phyloP scores from a whole-genome alignment of 2,329 filamentous ascomycete species.

The Paraphoma sp. region DNA sequence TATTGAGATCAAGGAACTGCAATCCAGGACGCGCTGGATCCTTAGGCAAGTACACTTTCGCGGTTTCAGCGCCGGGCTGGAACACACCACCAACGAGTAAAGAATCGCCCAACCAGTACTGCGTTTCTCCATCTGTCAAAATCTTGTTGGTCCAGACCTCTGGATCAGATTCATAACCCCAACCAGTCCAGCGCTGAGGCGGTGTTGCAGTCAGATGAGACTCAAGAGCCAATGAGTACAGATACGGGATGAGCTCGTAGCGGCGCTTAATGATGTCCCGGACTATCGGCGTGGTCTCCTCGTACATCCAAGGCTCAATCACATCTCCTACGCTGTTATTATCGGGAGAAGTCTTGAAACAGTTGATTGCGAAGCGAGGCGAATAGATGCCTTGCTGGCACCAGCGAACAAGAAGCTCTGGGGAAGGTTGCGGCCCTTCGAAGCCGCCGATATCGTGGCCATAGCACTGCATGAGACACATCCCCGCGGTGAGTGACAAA shows the following conservation, averaged over 20 bases:
- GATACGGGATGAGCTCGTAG: slow-evolving; percentile 75
- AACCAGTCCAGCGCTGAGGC: slow-evolving; percentile 75
- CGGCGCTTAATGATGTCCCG: slow-evolving; percentile 71
- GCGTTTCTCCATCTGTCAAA: slow-evolving; percentile 69
- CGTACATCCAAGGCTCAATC: slow-evolving; percentile 81
- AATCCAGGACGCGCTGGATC: slow-evolving; percentile 50
- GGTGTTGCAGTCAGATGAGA: slow-evolving; percentile 68
- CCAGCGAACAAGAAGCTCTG: slow-evolving; percentile 76
- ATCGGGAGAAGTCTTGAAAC: slow-evolving; percentile 73
- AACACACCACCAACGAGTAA: slow-evolving; percentile 73
- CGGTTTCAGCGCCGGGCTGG: slow-evolving; percentile 61
- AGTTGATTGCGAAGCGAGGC: slow-evolving; percentile 77
- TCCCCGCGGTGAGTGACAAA: slow-evolving; percentile 70
- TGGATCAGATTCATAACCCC: slow-evolving; percentile 72
- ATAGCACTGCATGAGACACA: slow-evolving; percentile 72
- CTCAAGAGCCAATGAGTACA: slow-evolving; percentile 69
- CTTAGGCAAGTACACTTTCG: slow-evolving; percentile 68
- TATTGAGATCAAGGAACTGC: slow-evolving; percentile 70
- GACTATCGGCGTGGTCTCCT: slow-evolving; percentile 67
- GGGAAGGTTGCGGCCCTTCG: slow-evolving; percentile 73
- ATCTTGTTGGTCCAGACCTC: slow-evolving; percentile 67
- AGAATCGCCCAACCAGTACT: slow-evolving; percentile 75
- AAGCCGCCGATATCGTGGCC: slow-evolving; percentile 80
- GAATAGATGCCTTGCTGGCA: slow-evolving; percentile 74
- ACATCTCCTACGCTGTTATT: slow-evolving; percentile 74